Conservation (phyloP, 495 filamentous ascomycete species). For the Annulohypoxylon nitens region DNA sequence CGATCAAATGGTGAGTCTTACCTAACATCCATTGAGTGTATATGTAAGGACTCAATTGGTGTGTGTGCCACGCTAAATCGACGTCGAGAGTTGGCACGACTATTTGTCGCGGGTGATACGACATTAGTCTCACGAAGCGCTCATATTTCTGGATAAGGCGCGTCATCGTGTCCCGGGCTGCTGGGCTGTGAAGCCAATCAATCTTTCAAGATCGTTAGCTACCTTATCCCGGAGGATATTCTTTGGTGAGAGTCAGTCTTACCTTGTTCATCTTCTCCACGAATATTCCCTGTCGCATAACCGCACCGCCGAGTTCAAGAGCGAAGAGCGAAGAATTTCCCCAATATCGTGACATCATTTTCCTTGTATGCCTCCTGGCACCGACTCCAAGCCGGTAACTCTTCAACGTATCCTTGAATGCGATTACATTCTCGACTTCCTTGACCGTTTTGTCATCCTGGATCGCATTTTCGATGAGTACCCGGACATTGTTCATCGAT, state of each 20-base stretch:
- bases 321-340: constrained; percentile 77
- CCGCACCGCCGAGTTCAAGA: constrained; percentile 81
- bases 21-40: constrained; percentile 71
- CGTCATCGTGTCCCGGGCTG: constrained; percentile 72
- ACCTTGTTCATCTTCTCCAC: constrained; percentile 82
- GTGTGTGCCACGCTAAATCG: constrained; percentile 87
- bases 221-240: too few species aligned
- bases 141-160: constrained; percentile 77
- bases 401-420: constrained; percentile 4
- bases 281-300: constrained; percentile 84
- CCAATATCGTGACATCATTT: constrained; percentile 87
- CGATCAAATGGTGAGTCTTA: constrained; percentile 69
- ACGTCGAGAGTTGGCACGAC: constrained; percentile 88
- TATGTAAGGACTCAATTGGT: constrained; percentile 71
- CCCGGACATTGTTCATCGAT: constrained; percentile 60
- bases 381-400: constrained; percentile 33
- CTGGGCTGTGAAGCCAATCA: constrained; percentile 80
- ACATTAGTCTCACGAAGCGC: constrained; percentile 78
- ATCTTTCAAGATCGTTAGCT: constrained; percentile 53
- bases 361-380: constrained; percentile 69
- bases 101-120: constrained; percentile 62
- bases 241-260: background rate
- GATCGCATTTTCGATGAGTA: constrained; percentile 60
- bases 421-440: constrained; percentile 47
- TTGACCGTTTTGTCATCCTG: constrained; percentile 44